Evolutionary conservation across 2,329 filamentous ascomycete genomes (phyloP), one percentile per base, ranked within the genome.

Genomic region (Venturia oleaginea): DNA sequence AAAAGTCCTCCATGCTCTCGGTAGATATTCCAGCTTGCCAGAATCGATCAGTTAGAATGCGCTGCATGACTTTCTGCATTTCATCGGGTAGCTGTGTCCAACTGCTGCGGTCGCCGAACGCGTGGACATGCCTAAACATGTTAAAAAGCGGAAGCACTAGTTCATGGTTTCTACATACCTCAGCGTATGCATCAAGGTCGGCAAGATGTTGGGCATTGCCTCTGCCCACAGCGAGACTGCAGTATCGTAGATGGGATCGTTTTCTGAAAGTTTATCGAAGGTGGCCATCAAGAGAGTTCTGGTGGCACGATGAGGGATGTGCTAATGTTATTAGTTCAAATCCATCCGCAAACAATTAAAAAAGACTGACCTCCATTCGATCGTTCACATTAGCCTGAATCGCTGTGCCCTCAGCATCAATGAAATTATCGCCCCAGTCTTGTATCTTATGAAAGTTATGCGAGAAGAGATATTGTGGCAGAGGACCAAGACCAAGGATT

Each of bases 21-120:
- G 88, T 90, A 0, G 94, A 97, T 61, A 99, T 99, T 11, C 94
- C 94, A 7, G 92, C 91, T 79, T 99, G 94, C 94, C 94, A 99
- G 74, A 99, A 99, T 30, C 94, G 84, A 75, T 99, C 94, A 17
- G 92, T 96, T 27, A 99, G 79, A 24, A 97, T 91, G 27, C 90
- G 85, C 54, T 86, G 84, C 46, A 97, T 89, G 62, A 96, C 85
- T 5, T 83, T 78, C 65, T 87, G 87, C 80, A 95, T 88, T 51
- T 95, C 91, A 13, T 80, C 74, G 1, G 92, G 88, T 19, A 96
- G 77, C 38, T 87, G 84, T 11, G 83, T 80, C 93, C 94, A 99
- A 71, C 92, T 95, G 24, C 84, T 80, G 1, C 90, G 85, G 70
- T 96, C 92, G 72, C 96, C 92, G 67, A 95, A 92, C 1, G 91